Base-by-base conservation (phyloP, 306 rosid genomes). In the Corylus avellana region DNA sequence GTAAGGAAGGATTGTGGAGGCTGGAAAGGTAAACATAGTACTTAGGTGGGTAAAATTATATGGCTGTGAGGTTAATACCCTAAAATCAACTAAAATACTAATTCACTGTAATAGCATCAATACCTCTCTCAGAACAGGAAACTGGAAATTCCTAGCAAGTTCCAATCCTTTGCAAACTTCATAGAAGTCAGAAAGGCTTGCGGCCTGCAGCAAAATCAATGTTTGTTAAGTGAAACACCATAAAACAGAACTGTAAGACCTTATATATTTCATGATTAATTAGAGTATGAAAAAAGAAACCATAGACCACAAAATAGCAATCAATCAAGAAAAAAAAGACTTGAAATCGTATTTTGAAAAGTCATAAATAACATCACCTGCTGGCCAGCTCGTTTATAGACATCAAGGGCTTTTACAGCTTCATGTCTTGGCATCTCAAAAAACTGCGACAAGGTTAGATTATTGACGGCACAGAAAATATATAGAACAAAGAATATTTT, bases 351-450 rank as follows among this genome's bases (percentile, higher is more conserved):
- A 57, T 7, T 66, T 14, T 20, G 44, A 61, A 75, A 62, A 71
- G 9, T 37, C 50, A 48, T 35, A 70, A 29, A 73, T 56, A 68
- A 64, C 44, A 76, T 81, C 75, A 96, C 99, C 99, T 93, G 96
- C 88, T 93, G 98, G 62, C 98, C 98, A 80, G 98, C 99, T 73
- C 96, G 92, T 79, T 91, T 96, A 84, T 96, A 96, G 81, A 93
- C 90, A 75, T 96, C 98, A 54, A 96, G 94, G 73, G 98, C 97
- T 80, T 74, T 91, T 63, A 92, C 75, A 76, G 97, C 99, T 87
- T 96, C 99, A 81, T 93, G 99, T 86, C 90, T 87, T 56, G 99
- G 99, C 99, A 96, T 96, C 89, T 96, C 98, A 89, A 96, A 96
- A 85, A 96, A 96, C 97, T 96, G 87, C 79, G 84, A 74, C 47